Evolutionary conservation across 352 stramenopile species (phyloP).

Genomic region (Pythium dissotocum): DNA sequence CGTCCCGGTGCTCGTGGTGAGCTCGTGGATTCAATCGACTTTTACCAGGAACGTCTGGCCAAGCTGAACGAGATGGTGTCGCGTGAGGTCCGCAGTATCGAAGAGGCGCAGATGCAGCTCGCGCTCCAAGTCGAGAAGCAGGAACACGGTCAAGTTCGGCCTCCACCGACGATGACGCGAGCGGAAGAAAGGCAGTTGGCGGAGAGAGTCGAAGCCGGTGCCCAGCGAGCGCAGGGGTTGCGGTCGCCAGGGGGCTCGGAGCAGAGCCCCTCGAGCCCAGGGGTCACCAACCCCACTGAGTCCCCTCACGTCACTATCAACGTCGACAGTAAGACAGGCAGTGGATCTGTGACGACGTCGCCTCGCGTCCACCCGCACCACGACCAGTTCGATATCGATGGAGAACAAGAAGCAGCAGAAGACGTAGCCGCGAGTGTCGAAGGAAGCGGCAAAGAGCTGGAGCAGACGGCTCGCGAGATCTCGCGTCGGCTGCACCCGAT

Average conservation of each 20-base stretch:
- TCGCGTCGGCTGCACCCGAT: conserved; percentile 53
- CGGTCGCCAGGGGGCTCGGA: neutral
- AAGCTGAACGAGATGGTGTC: conserved; percentile 61
- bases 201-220: neutral
- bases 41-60: conserved; percentile 54
- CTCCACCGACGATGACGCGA: conserved; percentile 15
- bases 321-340: neutral
- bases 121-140: conserved; percentile 41
- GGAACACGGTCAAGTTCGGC: conserved; percentile 20
- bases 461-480: conserved; percentile 48
- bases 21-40: conserved; percentile 61
- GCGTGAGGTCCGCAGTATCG: conserved; percentile 63
- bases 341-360: neutral
- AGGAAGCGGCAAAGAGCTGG: conserved; percentile 40
- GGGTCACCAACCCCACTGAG: neutral
- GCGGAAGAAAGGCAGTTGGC: conserved; percentile 18
- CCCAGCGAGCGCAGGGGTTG: neutral
- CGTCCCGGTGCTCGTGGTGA: conserved; percentile 35
- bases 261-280: neutral
- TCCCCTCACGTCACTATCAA: conserved; percentile 12
- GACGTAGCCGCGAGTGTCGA: conserved; percentile 21
- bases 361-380: conserved; percentile 4
- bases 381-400: neutral
- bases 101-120: conserved; percentile 53
- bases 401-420: conserved; percentile 5